A percentile compares a stretch with the other conserved stretches of the same genome.
Conservation (phyloP, 75 land plant genomes). For the Larix kaempferi region DNA sequence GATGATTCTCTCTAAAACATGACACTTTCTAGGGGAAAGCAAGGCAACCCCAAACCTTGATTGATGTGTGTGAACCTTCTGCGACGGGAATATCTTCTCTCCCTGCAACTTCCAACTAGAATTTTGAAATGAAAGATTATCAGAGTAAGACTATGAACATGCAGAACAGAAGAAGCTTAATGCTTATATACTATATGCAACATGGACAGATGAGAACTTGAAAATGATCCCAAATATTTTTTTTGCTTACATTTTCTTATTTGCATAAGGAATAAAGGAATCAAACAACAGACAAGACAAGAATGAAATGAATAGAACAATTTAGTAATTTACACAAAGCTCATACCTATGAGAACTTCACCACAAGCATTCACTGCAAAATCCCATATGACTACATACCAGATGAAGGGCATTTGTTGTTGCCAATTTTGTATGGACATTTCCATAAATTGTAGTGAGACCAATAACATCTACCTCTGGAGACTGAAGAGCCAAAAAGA, state of each 20-base stretch:
- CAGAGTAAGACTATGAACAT: neutral
- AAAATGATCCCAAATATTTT: no score
- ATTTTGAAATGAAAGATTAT: conserved; percentile 9
- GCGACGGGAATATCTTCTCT: conserved; percentile 93
- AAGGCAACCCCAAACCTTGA: conserved; percentile 43
- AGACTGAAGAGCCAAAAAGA: conserved; percentile 83
- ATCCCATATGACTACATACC: conserved; percentile 36
- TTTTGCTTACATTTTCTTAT: neutral
- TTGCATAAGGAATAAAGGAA: neutral
- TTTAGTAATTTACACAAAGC: neutral
- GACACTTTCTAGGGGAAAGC: neutral
- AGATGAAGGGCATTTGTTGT: conserved; percentile 90
- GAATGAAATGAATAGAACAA: neutral
- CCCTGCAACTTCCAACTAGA: conserved; percentile 79
- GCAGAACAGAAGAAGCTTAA: neutral
- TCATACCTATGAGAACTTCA: neutral
- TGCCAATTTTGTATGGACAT: conserved; percentile 81
- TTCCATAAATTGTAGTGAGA: conserved; percentile 95
- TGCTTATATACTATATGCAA: neutral
- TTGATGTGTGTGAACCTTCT: conserved; percentile 74
- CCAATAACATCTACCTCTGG: conserved; percentile 95
- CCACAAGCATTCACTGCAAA: neutral
- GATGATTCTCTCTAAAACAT: conserved; percentile 2
- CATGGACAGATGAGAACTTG: neutral
- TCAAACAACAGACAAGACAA: neutral